Percentiles rank a stretch among this genome's conserved stretches.
phyloP scores from a whole-genome alignment of 495 filamentous ascomycete genomes.

The Penicillium flavigenum region DNA sequence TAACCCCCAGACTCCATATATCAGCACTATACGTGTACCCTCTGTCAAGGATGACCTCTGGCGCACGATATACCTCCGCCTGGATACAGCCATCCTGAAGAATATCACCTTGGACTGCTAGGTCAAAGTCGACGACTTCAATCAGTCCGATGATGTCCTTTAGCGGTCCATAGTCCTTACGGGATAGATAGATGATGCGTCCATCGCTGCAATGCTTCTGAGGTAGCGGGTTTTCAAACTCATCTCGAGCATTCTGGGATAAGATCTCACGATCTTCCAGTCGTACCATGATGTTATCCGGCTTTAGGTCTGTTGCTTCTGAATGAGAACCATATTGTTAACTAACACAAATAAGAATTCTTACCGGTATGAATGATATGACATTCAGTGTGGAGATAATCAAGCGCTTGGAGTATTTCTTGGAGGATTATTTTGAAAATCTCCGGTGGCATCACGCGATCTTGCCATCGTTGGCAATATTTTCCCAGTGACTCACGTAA shows the following conservation, averaged over 20 bases:
- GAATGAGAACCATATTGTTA: slow-evolving; percentile 10
- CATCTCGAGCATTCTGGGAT: slow-evolving; percentile 20
- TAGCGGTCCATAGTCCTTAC: slow-evolving; percentile 18
- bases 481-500: slow-evolving; percentile 10
- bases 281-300: slow-evolving; percentile 23
- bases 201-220: slow-evolving; percentile 20
- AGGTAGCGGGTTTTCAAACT: slow-evolving; percentile 22
- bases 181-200: slow-evolving; percentile 21
- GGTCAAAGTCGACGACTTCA: slow-evolving; percentile 26
- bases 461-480: slow-evolving; percentile 6
- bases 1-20: slow-evolving; percentile 47
- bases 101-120: slow-evolving; percentile 23
- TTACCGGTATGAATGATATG: slow-evolving; percentile 20
- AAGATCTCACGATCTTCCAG: slow-evolving; percentile 24
- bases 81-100: slow-evolving; percentile 38
- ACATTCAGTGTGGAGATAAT: slow-evolving; percentile 20
- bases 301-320: slow-evolving; percentile 7
- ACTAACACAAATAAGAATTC: slow-evolving; percentile 10
- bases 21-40: slow-evolving; percentile 41
- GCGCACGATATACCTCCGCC: slow-evolving; percentile 41
- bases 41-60: slow-evolving; percentile 44
- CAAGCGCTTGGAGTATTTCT: slow-evolving; percentile 19
- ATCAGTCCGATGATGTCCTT: slow-evolving; percentile 16
- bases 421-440: slow-evolving; percentile 18
- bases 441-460: slow-evolving; percentile 13